Evolutionary conservation across 805 yeast genomes (phyloP), one percentile per base, ranked within the genome.

Genomic region (Pichia cabralensis): DNA sequence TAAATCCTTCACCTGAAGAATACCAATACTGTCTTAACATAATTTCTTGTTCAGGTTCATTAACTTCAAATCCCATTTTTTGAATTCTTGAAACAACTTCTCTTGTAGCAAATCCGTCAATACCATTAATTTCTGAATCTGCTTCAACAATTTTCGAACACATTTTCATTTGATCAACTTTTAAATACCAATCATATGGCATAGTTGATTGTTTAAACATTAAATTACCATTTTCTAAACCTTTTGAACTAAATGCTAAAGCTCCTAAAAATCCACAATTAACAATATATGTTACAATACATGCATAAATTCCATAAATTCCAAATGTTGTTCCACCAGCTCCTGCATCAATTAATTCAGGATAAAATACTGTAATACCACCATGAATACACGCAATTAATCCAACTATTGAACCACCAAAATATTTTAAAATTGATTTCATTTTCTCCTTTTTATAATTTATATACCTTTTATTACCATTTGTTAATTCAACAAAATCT

Each of bases 11-110:
- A 21, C 95, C 95, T 7, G 84, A 82, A 27, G 80, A 68, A 50
- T 82, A 74, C 95, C 95, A 83, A 58, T 82, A 83, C 46, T 85
- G 94, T 49, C 82, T 80, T 45, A 83, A 47, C 61, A 74, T 65
- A 30, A 71, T 51, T 40, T 83, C 94, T 40, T 73, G 78, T 36
- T 76, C 73, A 30, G 80, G 74, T 45, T 73, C 72, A 48, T 62
- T 62, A 11, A 65, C 54, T 5, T 54, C 60, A 30, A 55, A 54
- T 5, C 58, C 58, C 52, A 66, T 57, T 30, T 53, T 49, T 28
- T 65, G 52, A 36, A 60, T 43, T 17, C 56, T 43, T 21, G 44
- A 38, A 15, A 58, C 56, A 24, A 58, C 41, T 13, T 45, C 47
- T 26, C 47, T 42, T 3, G 62, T 57, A 4, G 61, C 62, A 45